Percentiles rank a stretch among this genome's conserved stretches.
Evolutionary conservation across 2,329 filamentous ascomycete genomes (phyloP).

Genomic region (Ascocoryne sarcoides): DNA sequence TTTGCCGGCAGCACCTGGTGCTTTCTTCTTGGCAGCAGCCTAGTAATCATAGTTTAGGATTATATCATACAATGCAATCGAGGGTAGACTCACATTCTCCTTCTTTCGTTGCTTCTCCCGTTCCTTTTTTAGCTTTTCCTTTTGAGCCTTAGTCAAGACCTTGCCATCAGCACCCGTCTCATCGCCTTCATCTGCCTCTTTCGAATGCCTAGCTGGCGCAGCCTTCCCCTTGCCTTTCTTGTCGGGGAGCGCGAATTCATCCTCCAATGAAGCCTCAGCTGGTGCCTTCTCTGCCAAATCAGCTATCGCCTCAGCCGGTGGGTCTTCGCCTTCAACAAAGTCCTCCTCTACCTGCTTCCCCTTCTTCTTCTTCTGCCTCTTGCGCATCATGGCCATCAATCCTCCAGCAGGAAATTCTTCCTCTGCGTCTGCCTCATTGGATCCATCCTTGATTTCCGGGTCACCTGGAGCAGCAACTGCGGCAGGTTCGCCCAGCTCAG

Average conservation of each 20-base stretch:
- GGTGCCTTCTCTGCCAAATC: constrained; percentile 61
- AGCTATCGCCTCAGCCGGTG: constrained; percentile 33
- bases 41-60: constrained; percentile 26
- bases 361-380: constrained; percentile 70
- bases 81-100: constrained; percentile 63
- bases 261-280: constrained; percentile 71
- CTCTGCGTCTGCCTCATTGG: constrained; percentile 41
- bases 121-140: constrained; percentile 97
- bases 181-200: constrained; percentile 29
- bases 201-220: constrained; percentile 14
- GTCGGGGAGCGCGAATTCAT: constrained; percentile 70
- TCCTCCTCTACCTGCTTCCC: constrained; percentile 66
- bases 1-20: constrained; percentile 42
- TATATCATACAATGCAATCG: not conserved
- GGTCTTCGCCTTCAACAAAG: constrained; percentile 60
- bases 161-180: constrained; percentile 50
- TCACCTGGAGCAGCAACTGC: constrained; percentile 30
- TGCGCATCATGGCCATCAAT: constrained; percentile 71
- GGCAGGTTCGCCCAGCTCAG: constrained; percentile 74
- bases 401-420: constrained; percentile 46
- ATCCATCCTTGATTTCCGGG: constrained; percentile 37
- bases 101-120: constrained; percentile 97
- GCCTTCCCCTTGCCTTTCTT: constrained; percentile 63
- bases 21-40: constrained; percentile 84
- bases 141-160: constrained; percentile 94